Evolutionary conservation across 2,329 filamentous ascomycete species (phyloP).

Genomic region (Gyromitra esculenta): DNA sequence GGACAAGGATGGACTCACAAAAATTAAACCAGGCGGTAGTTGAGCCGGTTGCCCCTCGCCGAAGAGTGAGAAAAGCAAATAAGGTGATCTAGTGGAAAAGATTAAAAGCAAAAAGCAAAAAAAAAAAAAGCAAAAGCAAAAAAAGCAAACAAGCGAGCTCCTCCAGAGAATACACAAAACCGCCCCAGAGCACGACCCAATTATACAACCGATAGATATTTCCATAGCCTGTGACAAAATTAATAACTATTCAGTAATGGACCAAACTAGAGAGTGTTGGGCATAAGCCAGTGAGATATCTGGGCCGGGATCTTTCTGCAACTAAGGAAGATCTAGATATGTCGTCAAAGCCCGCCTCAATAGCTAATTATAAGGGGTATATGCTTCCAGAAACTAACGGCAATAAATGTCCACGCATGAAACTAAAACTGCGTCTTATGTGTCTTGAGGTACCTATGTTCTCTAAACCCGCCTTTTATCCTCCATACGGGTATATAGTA

Average conservation of each 20-base stretch:
- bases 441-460: not conserved
- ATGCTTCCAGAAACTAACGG: not conserved
- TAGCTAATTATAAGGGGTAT: no score
- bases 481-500: not conserved
- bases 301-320: no score
- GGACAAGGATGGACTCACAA: constrained; percentile 18
- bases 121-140: constrained; percentile 7
- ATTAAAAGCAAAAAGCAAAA: constrained; percentile 19
- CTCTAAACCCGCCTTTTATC: no score
- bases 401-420: not conserved
- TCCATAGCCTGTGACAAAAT: no score
- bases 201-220: not conserved
- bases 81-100: constrained; percentile 27
- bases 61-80: constrained; percentile 25
- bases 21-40: constrained; percentile 29
- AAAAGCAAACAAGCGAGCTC: not conserved
- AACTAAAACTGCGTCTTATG: not conserved
- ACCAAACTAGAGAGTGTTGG: not conserved
- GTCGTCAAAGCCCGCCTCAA: no score
- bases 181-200: constrained; percentile 1
- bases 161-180: constrained; percentile 23
- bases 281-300: not conserved
- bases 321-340: no score
- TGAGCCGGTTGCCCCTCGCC: constrained; percentile 15
- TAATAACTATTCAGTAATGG: not conserved